phyloP scores from a whole-genome alignment of 441 rosid species.

The Bruguiera hainesii region DNA sequence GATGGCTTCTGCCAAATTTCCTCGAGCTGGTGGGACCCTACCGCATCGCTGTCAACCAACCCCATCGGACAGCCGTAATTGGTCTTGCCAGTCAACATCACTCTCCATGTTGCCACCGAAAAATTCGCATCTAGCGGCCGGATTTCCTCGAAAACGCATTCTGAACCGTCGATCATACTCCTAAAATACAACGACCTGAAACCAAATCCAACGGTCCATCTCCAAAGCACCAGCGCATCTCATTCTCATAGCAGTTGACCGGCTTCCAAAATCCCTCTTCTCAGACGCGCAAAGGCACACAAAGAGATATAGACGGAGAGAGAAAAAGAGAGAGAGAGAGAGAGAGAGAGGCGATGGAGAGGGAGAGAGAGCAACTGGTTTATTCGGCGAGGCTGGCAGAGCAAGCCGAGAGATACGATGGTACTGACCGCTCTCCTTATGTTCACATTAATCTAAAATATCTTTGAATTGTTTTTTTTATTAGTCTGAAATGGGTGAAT shows the following conservation, averaged over 20 bases:
- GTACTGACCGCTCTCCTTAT: conserved; percentile 25
- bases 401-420: conserved; percentile 91
- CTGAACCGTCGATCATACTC: conserved; percentile 22
- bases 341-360: conserved; percentile 43
- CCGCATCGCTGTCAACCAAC: not conserved
- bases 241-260: conserved; percentile 18
- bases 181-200: not conserved
- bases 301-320: conserved; percentile 15
- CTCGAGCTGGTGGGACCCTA: not conserved
- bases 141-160: conserved; percentile 15
- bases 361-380: conserved; percentile 73
- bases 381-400: conserved; percentile 85
- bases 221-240: conserved; percentile 14
- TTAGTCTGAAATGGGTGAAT: not conserved
- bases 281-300: conserved; percentile 1
- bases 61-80: not conserved
- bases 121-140: conserved; percentile 31
- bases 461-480: not conserved
- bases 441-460: not conserved
- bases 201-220: conserved; percentile 29
- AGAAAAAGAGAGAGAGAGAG: conserved; percentile 6
- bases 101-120: not conserved
- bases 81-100: conserved; percentile 18
- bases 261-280: conserved; percentile 1
- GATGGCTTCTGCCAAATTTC: not conserved